Evolutionary conservation across 1,139 yeast species (phyloP).

Genomic region (Taphrina communis): DNA sequence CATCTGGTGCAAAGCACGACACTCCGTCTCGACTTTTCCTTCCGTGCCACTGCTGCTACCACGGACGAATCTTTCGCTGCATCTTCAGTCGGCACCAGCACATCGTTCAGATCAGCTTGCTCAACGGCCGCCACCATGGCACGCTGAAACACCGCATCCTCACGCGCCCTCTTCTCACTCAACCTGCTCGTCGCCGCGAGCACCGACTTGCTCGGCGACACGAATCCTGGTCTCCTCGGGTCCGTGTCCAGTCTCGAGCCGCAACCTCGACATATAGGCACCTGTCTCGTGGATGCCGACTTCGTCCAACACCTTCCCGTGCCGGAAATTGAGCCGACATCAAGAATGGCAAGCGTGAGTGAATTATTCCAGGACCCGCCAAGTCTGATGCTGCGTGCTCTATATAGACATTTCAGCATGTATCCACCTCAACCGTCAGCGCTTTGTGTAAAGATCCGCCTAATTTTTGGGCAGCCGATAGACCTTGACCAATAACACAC

Average conservation of each 20-base stretch:
- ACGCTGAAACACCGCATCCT: constrained; percentile 7
- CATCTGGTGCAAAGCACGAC: constrained; percentile 23
- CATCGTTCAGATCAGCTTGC: neutral
- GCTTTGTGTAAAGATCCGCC: too few species aligned
- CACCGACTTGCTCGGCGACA: neutral
- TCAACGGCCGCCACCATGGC: constrained; percentile 1
- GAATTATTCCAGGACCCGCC: neutral
- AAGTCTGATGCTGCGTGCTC: neutral
- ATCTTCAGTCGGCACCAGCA: neutral
- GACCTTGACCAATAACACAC: too few species aligned
- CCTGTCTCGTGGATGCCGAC: neutral
- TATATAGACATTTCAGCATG: neutral
- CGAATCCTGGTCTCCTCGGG: constrained; percentile 26
- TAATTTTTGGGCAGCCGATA: too few species aligned
- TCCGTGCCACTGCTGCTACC: too few species aligned
- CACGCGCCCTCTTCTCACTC: constrained; percentile 17
- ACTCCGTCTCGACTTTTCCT: neutral
- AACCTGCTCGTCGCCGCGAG: too few species aligned
- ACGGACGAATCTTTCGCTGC: too few species aligned
- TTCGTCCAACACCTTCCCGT: neutral
- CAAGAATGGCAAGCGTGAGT: neutral
- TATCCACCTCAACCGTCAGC: neutral
- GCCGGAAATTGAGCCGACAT: neutral
- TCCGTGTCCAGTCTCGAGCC: constrained; percentile 17
- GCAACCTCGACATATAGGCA: constrained; percentile 30